Evolutionary conservation across 345 rosid species (phyloP).

Genomic region (Gossypium stocksii): DNA sequence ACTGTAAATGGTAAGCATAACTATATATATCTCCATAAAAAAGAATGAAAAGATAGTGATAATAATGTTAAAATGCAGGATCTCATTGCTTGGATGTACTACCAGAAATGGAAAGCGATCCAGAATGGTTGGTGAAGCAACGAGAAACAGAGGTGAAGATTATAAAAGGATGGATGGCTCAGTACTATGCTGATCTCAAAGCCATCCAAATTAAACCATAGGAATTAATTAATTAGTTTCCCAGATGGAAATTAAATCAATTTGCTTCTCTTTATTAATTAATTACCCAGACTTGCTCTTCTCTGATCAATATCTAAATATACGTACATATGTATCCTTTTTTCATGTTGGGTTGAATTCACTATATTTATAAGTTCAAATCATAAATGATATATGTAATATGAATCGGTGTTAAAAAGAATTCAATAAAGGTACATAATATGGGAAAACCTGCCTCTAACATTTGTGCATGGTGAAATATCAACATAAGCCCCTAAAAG

Average conservation of each 20-base stretch:
- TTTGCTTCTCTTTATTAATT: not conserved
- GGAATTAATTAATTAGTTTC: not conserved
- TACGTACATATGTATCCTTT: no score
- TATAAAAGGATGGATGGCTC: conserved; percentile 33
- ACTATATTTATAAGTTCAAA: no score
- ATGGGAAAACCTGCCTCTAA: no score
- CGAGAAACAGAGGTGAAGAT: conserved; percentile 27
- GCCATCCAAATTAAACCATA: not conserved
- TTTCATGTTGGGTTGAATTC: no score
- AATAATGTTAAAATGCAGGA: conserved; percentile 18
- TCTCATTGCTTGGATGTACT: conserved; percentile 43
- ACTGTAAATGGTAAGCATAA: not conserved
- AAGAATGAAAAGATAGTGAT: not conserved
- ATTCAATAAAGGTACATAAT: no score
- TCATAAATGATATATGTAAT: no score
- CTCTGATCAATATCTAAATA: not conserved
- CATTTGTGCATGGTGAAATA: no score
- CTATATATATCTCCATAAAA: not conserved
- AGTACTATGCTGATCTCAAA: conserved; percentile 24
- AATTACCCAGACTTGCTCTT: not conserved
- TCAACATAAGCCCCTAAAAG: no score
- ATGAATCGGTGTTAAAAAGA: no score
- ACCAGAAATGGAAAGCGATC: conserved; percentile 19
- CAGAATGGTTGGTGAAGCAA: conserved; percentile 36
- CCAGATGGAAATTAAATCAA: not conserved